phyloP scores from a whole-genome alignment of 352 stramenopile genomes.

The Pythium dissotocum region DNA sequence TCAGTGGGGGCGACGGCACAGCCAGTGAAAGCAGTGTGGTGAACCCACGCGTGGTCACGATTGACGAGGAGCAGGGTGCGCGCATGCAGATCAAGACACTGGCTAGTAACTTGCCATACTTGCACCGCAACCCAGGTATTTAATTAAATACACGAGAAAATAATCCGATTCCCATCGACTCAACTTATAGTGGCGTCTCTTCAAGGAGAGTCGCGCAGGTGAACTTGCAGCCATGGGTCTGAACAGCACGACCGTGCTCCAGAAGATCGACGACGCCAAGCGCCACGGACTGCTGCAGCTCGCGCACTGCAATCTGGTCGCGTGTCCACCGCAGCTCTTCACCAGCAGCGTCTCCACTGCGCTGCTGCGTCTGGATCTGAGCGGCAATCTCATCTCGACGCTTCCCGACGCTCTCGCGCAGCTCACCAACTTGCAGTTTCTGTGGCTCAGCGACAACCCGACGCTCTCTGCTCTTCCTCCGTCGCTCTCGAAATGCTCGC shows the following conservation, averaged over 20 bases:
- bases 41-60: slow-evolving; percentile 84
- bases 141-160: slow-evolving; percentile 28
- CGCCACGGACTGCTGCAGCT: slow-evolving; percentile 64
- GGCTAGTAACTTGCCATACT: slow-evolving; percentile 92
- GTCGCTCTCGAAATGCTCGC: slow-evolving; percentile 57
- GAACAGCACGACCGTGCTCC: slow-evolving; percentile 33
- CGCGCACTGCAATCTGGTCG: slow-evolving; percentile 43
- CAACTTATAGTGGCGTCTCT: background rate
- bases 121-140: slow-evolving; percentile 93
- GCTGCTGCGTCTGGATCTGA: slow-evolving; percentile 78
- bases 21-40: slow-evolving; percentile 24
- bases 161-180: background rate
- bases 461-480: slow-evolving; percentile 49
- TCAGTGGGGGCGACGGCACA: background rate
- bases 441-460: slow-evolving; percentile 89
- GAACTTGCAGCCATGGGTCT: slow-evolving; percentile 28
- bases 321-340: slow-evolving; percentile 36
- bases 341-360: slow-evolving; percentile 26
- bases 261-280: slow-evolving; percentile 61
- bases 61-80: slow-evolving; percentile 87
- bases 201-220: background rate
- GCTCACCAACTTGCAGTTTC: slow-evolving; percentile 60
- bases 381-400: slow-evolving; percentile 67
- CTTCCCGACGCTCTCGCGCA: slow-evolving; percentile 59
- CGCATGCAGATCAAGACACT: slow-evolving; percentile 89